Percentiles rank a stretch among this genome's conserved stretches.
These are phyloP conservation scores for Trichomonas vaginalis DNA, from an alignment of 208 protist genomes.

Conservation along the genomic window DNA sequence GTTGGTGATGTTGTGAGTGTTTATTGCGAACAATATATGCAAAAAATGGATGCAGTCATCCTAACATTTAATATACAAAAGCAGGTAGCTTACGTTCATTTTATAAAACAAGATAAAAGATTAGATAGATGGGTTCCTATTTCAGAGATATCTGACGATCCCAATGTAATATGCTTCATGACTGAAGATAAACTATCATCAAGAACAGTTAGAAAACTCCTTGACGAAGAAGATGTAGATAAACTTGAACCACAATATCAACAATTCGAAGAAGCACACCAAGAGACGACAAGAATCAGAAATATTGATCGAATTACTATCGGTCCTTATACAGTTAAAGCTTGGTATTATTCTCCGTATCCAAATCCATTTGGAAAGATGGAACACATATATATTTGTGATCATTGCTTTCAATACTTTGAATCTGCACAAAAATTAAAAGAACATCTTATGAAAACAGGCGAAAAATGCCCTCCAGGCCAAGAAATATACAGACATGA, in stretches of 20 bases:
- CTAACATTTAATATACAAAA: background rate
- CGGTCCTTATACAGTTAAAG: conserved; percentile 71
- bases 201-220: background rate
- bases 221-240: background rate
- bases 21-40: background rate
- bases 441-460: conserved; percentile 35
- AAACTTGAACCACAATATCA: background rate
- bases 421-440: conserved; percentile 52
- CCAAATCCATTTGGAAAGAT: conserved; percentile 41
- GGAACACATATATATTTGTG: conserved; percentile 64
- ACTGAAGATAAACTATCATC: background rate
- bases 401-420: conserved; percentile 84
- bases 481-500: conserved; percentile 61
- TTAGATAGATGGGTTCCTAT: background rate
- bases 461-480: conserved; percentile 56
- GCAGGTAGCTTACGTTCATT: background rate
- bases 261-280: conserved; percentile 46
- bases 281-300: conserved; percentile 70
- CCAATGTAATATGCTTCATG: background rate
- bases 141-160: background rate
- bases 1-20: background rate
- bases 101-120: background rate
- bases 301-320: conserved; percentile 84
- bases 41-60: background rate
- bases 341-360: conserved; percentile 93